Conservation (phyloP, 768 basidiomycete species). For the Hygrophoropsis aurantiaca region DNA sequence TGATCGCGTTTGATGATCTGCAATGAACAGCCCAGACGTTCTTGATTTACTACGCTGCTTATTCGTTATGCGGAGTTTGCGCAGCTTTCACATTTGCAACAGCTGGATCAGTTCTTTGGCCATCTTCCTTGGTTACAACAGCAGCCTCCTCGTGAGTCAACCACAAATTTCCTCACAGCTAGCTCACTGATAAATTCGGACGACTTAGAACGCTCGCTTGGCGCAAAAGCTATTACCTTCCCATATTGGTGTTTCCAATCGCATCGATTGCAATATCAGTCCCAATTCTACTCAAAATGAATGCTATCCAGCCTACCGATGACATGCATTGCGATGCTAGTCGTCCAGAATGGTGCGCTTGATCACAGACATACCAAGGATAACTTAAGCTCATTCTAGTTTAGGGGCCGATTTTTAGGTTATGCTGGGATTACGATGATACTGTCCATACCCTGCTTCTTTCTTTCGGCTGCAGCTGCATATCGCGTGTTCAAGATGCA, state of each 20-base stretch:
- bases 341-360: constrained; percentile 55
- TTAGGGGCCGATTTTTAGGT: constrained; percentile 63
- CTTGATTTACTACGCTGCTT: constrained; percentile 42
- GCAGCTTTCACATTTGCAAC: constrained; percentile 47
- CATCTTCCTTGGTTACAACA: constrained; percentile 26
- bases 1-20: constrained; percentile 14
- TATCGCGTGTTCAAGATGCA: constrained; percentile 17
- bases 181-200: not conserved
- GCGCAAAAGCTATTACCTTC: constrained; percentile 43
- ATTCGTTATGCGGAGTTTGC: constrained; percentile 44
- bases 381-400: constrained; percentile 6
- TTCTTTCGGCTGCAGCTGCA: constrained; percentile 37
- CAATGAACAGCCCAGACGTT: constrained; percentile 40
- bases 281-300: constrained; percentile 39
- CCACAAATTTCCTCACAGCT: not conserved
- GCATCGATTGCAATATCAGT: constrained; percentile 43
- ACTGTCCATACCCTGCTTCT: constrained; percentile 50
- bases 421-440: constrained; percentile 59
- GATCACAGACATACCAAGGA: not conserved
- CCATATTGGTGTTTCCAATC: constrained; percentile 50
- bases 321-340: constrained; percentile 61
- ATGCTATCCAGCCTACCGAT: constrained; percentile 47
- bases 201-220: constrained; percentile 46
- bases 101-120: constrained; percentile 43
- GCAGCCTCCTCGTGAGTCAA: constrained; percentile 19